Evolutionary conservation across 345 rosid genomes (phyloP).

Genomic region (Eucalyptus sp.): DNA sequence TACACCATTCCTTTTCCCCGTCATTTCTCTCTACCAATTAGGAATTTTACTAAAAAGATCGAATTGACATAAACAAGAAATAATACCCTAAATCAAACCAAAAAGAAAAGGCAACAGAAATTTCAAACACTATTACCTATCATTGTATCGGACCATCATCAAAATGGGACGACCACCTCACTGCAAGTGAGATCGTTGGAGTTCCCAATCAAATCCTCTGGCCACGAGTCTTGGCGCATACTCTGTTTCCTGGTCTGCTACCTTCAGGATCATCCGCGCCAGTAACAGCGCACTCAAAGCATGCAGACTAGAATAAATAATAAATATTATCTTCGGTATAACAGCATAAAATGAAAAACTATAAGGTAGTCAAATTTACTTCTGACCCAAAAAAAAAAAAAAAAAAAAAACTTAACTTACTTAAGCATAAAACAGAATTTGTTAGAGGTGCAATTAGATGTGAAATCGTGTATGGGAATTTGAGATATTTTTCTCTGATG

Average conservation of each 20-base stretch:
- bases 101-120: not conserved
- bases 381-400: too few species aligned
- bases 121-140: not conserved
- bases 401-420: not conserved
- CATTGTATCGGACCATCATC: not conserved
- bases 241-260: constrained; percentile 79
- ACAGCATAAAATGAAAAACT: not conserved
- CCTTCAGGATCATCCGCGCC: constrained; percentile 54
- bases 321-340: not conserved
- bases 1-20: not conserved
- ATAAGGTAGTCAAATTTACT: not conserved
- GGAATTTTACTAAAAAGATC: not conserved
- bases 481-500: not conserved
- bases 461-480: not conserved
- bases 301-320: constrained; percentile 7
- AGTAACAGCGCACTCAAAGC: constrained; percentile 60
- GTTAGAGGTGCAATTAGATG: not conserved
- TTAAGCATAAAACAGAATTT: not conserved
- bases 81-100: not conserved
- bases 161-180: constrained; percentile 47
- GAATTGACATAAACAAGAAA: not conserved
- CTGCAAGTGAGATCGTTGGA: constrained; percentile 57
- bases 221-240: constrained; percentile 69
- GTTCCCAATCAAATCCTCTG: constrained; percentile 29
- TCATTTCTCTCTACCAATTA: not conserved